These are phyloP conservation scores for Lagenidium giganteum DNA, from an alignment of 352 stramenopile species.

Conservation along the genomic window DNA sequence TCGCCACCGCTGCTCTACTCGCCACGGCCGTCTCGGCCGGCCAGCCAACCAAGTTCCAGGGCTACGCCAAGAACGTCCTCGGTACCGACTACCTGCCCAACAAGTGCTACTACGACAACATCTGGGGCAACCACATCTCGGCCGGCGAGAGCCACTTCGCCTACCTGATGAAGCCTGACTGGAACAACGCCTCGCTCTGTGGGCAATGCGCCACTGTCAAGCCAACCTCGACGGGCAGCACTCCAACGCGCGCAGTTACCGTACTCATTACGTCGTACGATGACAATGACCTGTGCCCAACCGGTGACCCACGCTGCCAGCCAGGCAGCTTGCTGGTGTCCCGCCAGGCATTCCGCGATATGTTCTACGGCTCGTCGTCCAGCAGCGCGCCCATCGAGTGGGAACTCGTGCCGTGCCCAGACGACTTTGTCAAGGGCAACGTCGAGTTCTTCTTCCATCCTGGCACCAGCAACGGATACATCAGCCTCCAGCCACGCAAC, in stretches of 20 bases:
- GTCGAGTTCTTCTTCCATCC: constrained; percentile 17
- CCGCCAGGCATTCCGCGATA: constrained; percentile 18
- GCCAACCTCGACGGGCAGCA: constrained; percentile 22
- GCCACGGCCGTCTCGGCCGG: not conserved
- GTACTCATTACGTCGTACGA: constrained; percentile 13
- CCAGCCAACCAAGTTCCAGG: constrained; percentile 3
- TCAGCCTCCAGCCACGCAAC: constrained; percentile 21
- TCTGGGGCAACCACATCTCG: constrained; percentile 15
- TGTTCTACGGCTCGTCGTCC: constrained; percentile 16
- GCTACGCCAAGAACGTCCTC: constrained; percentile 10
- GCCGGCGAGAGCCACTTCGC: constrained; percentile 22
- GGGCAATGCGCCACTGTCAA: constrained; percentile 15
- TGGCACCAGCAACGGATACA: constrained; percentile 7
- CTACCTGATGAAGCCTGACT: constrained; percentile 12
- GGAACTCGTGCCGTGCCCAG: constrained; percentile 12
- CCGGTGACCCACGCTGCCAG: too few relatives aligned
- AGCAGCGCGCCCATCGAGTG: constrained; percentile 16
- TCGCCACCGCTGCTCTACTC: not conserved
- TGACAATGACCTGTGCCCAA: constrained; percentile 5
- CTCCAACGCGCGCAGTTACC: constrained; percentile 20
- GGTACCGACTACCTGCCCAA: constrained; percentile 18
- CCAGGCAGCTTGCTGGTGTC: constrained; percentile 16
- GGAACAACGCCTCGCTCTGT: constrained; percentile 6
- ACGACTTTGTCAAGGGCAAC: constrained; percentile 17
- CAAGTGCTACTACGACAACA: constrained; percentile 17